Evolutionary conservation across 2,329 filamentous ascomycete genomes (phyloP), one percentile per base, ranked within the genome.

Genomic region (Epichloe elymi): DNA sequence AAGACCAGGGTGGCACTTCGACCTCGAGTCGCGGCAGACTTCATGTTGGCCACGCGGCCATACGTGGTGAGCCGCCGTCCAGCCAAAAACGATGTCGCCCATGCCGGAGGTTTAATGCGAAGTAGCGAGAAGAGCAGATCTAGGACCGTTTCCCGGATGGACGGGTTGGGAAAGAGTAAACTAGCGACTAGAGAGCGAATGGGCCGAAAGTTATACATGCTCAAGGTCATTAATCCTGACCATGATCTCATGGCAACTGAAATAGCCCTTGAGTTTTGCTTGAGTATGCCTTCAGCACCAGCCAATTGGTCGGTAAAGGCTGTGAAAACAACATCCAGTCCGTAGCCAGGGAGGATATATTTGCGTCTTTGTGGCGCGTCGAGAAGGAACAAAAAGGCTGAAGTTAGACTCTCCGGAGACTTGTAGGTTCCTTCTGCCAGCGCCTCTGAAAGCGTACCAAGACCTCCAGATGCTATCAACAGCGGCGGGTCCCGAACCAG

Each of bases 1-100:
- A 76, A 72, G 36, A 79, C 76, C 38, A 76, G 67, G 52, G 74
- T 73, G 7, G 72, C 63, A 20, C 76, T 71, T 43, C 73, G 64
- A 20, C 70, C 69, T 54, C 76, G 77, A 14, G 62, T 64, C 7
- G 69, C 67, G 30, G 82, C 74, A 1, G 82, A 75, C 57, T 87
- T 88, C 48, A 97, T 71, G 54, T 88, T 93, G 7, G 88, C 83
- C 38, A 97, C 90, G 59, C 94, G 80, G n/a, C 90, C 91, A 65
- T 98, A 98, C 0, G 93, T 98, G 0, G 94, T 98, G 45, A 98
- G 73, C 53, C 94, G 78, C 57, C 93, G 80, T 7, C 93, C 94
- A 37, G 94, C 93, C 45, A 98, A 77, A 64, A 95, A 98, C 0
- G 91, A 94, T 0, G 88, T 90, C 7, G 93, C 94, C 93, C 93